phyloP scores from a whole-genome alignment of 2,329 filamentous ascomycete genomes.

The Alternaria angustiovoidea region DNA sequence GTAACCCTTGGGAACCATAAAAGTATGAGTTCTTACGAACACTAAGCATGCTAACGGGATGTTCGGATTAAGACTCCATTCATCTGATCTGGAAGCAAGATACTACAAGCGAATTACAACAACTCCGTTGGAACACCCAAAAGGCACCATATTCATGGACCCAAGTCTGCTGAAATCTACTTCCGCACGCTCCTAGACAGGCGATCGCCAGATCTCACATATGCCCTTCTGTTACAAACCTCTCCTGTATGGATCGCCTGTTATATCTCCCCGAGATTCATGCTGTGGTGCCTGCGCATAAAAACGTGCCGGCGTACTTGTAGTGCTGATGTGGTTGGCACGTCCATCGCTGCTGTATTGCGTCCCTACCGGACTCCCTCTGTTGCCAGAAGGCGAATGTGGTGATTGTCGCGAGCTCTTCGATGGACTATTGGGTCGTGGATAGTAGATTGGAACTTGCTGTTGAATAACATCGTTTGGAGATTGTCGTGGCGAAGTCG shows the following conservation, averaged over 20 bases:
- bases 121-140: not conserved
- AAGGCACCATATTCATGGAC: not conserved
- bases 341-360: slow-evolving; percentile 30
- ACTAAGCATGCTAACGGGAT: not conserved
- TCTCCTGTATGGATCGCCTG: slow-evolving; percentile 13
- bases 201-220: not conserved
- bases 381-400: slow-evolving; percentile 22
- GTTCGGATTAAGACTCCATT: not conserved
- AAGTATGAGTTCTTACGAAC: no score
- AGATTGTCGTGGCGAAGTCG: slow-evolving; percentile 27
- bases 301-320: slow-evolving; percentile 46
- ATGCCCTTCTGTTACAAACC: slow-evolving; percentile 15
- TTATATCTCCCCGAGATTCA: not conserved
- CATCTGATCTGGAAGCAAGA: not conserved
- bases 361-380: slow-evolving; percentile 23
- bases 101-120: not conserved
- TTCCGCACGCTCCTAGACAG: not conserved
- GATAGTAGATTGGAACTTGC: slow-evolving; percentile 41
- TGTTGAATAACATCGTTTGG: slow-evolving; percentile 17
- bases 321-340: slow-evolving; percentile 25
- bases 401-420: slow-evolving; percentile 25
- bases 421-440: slow-evolving; percentile 32
- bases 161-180: not conserved
- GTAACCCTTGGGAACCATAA: no score
- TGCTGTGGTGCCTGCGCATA: slow-evolving; percentile 39